Conservation (phyloP, 306 rosid genomes). For the Lathyrus tuberosus region DNA sequence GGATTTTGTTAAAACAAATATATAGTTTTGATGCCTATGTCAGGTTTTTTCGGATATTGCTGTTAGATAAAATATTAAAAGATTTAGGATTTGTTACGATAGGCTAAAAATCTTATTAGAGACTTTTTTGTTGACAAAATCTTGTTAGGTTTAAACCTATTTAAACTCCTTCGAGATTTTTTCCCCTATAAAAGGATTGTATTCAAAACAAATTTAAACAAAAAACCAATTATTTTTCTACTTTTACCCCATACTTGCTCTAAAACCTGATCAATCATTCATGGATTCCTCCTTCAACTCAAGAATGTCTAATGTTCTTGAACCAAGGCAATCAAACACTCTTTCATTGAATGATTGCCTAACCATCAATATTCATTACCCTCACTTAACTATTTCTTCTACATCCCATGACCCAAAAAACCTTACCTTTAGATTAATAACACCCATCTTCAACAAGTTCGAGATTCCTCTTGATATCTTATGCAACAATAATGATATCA, state of each 20-base stretch:
- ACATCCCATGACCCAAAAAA: background rate
- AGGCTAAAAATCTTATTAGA: too few relatives aligned
- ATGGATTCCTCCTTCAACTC: background rate
- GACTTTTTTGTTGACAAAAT: too few relatives aligned
- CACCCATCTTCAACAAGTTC: background rate
- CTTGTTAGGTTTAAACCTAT: too few relatives aligned
- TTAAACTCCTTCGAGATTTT: too few relatives aligned
- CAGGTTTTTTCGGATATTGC: too few relatives aligned
- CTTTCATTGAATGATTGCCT: background rate
- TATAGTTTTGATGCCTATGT: too few relatives aligned
- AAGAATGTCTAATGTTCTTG: background rate
- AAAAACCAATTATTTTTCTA: background rate
- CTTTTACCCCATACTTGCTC: background rate
- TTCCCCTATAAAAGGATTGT: background rate
- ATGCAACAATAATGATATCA: background rate
- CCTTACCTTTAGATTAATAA: background rate
- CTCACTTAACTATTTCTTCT: background rate
- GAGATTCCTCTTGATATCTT: background rate
- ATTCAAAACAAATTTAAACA: background rate
- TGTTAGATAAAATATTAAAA: too few relatives aligned
- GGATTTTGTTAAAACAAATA: too few relatives aligned
- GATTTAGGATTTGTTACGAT: too few relatives aligned
- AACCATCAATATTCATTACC: background rate
- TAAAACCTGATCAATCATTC: background rate
- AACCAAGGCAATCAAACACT: background rate